Percentiles rank a stretch among this genome's conserved stretches.
These are phyloP conservation scores for Saccharomyces pastorianus DNA, from an alignment of 1,139 yeast genomes.

Conservation along the genomic window DNA sequence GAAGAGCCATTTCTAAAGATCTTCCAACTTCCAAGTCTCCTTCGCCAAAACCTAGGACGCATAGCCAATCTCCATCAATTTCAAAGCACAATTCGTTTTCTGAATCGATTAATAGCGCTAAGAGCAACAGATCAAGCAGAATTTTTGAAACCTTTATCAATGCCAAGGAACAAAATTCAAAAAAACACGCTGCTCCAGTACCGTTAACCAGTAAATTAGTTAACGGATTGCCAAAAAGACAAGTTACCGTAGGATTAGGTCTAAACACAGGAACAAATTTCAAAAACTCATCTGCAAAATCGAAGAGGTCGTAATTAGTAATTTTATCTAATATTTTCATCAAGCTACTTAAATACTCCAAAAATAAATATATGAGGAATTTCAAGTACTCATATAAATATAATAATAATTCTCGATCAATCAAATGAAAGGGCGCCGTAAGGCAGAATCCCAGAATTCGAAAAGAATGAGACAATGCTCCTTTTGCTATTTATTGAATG, in stretches of 20 bases:
- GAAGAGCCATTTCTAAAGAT: not conserved
- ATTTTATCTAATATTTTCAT: not conserved
- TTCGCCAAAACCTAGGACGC: not conserved
- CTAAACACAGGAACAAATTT: constrained; percentile 7
- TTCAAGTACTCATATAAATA: not conserved
- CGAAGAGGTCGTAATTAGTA: not conserved
- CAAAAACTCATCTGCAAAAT: constrained; percentile 3
- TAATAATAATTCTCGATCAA: not conserved
- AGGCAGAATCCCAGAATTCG: not conserved
- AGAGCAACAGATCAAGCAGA: constrained; percentile 12
- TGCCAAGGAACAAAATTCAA: constrained; percentile 24
- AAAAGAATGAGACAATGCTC: too few relatives aligned
- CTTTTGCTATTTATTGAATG: too few relatives aligned
- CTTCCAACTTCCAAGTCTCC: constrained; percentile 5
- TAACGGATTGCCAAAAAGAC: constrained; percentile 31
- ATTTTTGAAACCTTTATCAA: constrained; percentile 31
- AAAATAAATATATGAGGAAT: not conserved
- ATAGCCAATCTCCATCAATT: constrained; percentile 2
- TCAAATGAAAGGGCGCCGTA: not conserved
- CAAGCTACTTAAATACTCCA: not conserved
- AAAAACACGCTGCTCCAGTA: constrained; percentile 21
- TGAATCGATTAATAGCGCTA: not conserved
- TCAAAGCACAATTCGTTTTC: constrained; percentile 2
- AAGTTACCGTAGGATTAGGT: constrained; percentile 18
- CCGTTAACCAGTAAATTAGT: constrained; percentile 27